Base-by-base conservation (phyloP, 768 basidiomycete genomes). In the Boletus subparvulus region DNA sequence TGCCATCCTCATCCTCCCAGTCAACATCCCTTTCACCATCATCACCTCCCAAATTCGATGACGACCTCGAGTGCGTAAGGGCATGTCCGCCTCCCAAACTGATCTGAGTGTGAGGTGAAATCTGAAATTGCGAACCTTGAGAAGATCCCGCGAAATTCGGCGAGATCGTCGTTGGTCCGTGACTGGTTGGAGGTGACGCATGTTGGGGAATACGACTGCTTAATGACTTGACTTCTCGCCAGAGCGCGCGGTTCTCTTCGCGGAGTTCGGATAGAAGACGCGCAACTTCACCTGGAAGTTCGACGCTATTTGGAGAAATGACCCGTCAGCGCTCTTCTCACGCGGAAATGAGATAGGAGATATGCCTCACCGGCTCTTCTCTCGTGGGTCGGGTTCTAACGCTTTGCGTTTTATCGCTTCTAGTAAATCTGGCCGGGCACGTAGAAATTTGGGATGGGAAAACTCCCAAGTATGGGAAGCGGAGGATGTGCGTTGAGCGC, bases 391-490 rank as follows among this genome's bases (percentile, higher is more conserved):
- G 0, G 88, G 88, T 63, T 92, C 90, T 16, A 92, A 74, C 0
- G 90, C 88, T 74, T 92, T 93, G 55, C 92, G 83, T 71, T 90
- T 92, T 67, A 94, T 94, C 64, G 88, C 88, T 65, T 92, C 90
- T 12, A 93, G 78, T 42, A 93, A 77, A 69, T 93, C 91, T 26
- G 87, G 85, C 11, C 89, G 83, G 0, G 84, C 91, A 42, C 89
- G 87, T 21, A 91, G 77, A 72, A 94, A 93, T 65, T 92, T 90
- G 71, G 85, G 85, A 69, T 94, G 92, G 5, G 87, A 89, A 71
- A 94, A 93, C 69, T 93, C 91, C 90, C 90, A 92, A 4, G 85
- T 88, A 72, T 93, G 90, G 36, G 87, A 84, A 65, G 90, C 86
- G 13, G 86, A 81, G 13, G 90, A 87, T 0, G 89, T 88, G 60